Evolutionary conservation across 2,329 filamentous ascomycete species (phyloP).

Genomic region (Teratosphaeria viscida): DNA sequence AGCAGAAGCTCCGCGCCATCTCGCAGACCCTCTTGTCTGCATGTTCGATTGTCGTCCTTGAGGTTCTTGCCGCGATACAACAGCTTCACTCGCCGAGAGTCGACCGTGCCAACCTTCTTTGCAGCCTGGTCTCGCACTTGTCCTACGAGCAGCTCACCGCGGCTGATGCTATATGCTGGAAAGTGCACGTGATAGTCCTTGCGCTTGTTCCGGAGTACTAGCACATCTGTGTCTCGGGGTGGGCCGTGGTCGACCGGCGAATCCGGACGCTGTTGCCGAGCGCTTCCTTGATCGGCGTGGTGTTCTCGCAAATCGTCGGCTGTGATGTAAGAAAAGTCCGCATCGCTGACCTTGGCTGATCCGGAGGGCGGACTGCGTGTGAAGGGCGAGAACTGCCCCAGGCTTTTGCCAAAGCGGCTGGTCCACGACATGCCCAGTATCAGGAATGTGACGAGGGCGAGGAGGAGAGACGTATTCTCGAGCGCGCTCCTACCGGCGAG

Average conservation of each 20-base stretch:
- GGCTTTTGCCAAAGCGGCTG: slow-evolving; percentile 32
- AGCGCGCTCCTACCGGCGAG: slow-evolving; percentile 16
- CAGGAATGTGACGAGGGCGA: slow-evolving; percentile 27
- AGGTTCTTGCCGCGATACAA: slow-evolving; percentile 64
- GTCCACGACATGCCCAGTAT: slow-evolving; percentile 37
- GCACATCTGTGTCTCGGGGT: slow-evolving; percentile 54
- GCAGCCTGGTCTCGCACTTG: slow-evolving; percentile 59
- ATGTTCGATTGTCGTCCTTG: slow-evolving; percentile 50
- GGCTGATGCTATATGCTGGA: slow-evolving; percentile 63
- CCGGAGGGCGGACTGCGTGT: slow-evolving; percentile 30
- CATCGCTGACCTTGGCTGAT: slow-evolving; percentile 54
- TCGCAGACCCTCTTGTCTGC: slow-evolving; percentile 48
- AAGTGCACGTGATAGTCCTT: slow-evolving; percentile 61
- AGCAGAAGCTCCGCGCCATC: slow-evolving; percentile 53
- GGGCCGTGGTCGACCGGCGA: slow-evolving; percentile 30
- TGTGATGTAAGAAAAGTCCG: slow-evolving; percentile 77
- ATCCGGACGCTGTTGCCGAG: slow-evolving; percentile 32
- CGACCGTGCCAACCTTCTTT: slow-evolving; percentile 53
- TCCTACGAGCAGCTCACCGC: slow-evolving; percentile 57
- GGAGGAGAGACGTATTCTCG: slow-evolving; percentile 23
- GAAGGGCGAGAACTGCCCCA: slow-evolving; percentile 41
- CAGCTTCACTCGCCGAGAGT: slow-evolving; percentile 51
- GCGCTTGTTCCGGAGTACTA: slow-evolving; percentile 59
- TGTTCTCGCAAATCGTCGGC: slow-evolving; percentile 52
- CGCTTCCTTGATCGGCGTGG: slow-evolving; percentile 1